A percentile compares a stretch with the other conserved stretches of the same genome.
These are phyloP conservation scores for Lepidium sativum DNA, from an alignment of 345 rosid species.

Conservation along the genomic window DNA sequence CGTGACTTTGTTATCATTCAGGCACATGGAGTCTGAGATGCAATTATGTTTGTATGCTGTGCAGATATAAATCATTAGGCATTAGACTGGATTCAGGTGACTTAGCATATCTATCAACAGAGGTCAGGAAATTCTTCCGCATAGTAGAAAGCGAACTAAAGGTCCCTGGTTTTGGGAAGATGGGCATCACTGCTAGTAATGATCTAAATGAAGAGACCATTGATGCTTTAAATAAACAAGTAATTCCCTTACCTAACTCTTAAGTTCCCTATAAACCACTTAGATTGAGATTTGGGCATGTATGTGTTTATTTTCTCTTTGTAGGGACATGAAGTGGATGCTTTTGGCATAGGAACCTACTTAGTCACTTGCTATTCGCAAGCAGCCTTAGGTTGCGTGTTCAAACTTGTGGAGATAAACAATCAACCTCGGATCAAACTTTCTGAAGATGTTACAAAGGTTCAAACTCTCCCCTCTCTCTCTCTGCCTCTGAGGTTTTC, in stretches of 20 bases:
- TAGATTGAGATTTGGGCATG: not conserved
- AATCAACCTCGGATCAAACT: slow-evolving; percentile 94
- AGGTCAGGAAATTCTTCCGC: slow-evolving; percentile 61
- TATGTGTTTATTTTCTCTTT: not conserved
- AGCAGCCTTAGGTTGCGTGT: slow-evolving; percentile 94
- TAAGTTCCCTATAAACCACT: not conserved
- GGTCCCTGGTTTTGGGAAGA: slow-evolving; percentile 65
- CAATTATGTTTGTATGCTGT: not conserved
- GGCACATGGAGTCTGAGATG: not conserved
- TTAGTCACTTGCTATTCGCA: slow-evolving; percentile 93
- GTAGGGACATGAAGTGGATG: slow-evolving; percentile 93
- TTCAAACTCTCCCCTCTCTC: slow-evolving; percentile 1
- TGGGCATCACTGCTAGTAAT: slow-evolving; percentile 72
- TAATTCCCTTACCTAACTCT: slow-evolving; percentile 7
- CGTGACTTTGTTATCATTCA: not conserved
- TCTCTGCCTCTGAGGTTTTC: not conserved
- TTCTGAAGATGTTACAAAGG: slow-evolving; percentile 98
- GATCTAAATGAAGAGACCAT: slow-evolving; percentile 95
- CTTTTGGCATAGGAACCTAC: slow-evolving; percentile 86
- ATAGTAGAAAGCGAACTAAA: slow-evolving; percentile 65
- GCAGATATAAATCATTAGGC: slow-evolving; percentile 82
- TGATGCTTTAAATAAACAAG: slow-evolving; percentile 98
- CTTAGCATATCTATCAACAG: slow-evolving; percentile 77
- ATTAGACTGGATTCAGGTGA: slow-evolving; percentile 97
- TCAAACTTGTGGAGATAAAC: slow-evolving; percentile 96